Evolutionary conservation across 1,284 basidiomycete species (phyloP).

Genomic region (Fomitopsis pinicola): DNA sequence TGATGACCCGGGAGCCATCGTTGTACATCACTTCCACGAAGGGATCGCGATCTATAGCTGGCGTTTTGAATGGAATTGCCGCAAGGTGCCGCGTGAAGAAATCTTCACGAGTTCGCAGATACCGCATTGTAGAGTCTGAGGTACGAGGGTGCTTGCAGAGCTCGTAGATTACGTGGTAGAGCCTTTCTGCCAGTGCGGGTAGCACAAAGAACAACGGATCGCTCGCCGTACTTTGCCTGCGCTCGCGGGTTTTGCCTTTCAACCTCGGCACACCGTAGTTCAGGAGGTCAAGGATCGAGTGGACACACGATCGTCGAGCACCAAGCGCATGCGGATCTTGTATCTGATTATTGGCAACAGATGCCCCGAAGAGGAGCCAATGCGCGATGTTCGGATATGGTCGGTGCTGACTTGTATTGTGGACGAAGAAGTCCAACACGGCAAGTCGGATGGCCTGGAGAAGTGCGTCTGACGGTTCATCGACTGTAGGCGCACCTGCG

Average conservation of each 20-base stretch:
- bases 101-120: conserved; percentile 84
- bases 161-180: conserved; percentile 81
- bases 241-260: conserved; percentile 41
- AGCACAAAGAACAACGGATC: conserved; percentile 62
- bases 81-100: conserved; percentile 87
- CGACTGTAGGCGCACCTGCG: conserved; percentile 59
- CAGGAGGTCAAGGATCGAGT: conserved; percentile 78
- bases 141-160: conserved; percentile 86
- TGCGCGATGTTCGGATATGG: conserved; percentile 87
- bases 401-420: conserved; percentile 63
- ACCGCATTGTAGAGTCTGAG: conserved; percentile 80
- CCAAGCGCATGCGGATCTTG: conserved; percentile 75
- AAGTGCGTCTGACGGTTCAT: conserved; percentile 41
- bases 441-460: conserved; percentile 73
- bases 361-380: conserved; percentile 78
- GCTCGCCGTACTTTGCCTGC: conserved; percentile 24
- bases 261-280: conserved; percentile 63
- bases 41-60: conserved; percentile 43
- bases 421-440: conserved; percentile 84
- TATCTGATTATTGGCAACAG: conserved; percentile 51
- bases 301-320: conserved; percentile 69
- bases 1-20: conserved; percentile 71
- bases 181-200: conserved; percentile 83
- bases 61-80: conserved; percentile 62
- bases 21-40: conserved; percentile 68